phyloP scores from a whole-genome alignment of 2,329 filamentous ascomycete species.

The Pseudonectria buxi region DNA sequence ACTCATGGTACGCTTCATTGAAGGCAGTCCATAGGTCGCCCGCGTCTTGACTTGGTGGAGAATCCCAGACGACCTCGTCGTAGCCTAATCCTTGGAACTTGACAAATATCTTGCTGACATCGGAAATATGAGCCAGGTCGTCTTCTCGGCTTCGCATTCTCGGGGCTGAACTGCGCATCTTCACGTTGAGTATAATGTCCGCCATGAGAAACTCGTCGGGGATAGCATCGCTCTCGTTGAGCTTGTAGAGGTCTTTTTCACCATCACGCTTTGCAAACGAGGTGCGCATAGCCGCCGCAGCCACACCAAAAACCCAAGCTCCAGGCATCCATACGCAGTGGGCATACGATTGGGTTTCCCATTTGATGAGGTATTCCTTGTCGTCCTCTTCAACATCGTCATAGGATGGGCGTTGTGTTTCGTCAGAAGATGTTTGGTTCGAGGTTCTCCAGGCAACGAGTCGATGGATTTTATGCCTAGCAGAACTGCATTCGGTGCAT shows the following conservation, averaged over 20 bases:
- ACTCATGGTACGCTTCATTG: slow-evolving; percentile 76
- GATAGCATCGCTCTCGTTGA: slow-evolving; percentile 70
- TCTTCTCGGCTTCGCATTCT: slow-evolving; percentile 55
- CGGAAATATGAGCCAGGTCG: slow-evolving; percentile 63
- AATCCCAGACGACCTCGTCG: slow-evolving; percentile 86
- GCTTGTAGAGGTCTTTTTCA: slow-evolving; percentile 52
- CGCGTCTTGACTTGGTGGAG: slow-evolving; percentile 61
- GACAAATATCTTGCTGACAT: slow-evolving; percentile 69
- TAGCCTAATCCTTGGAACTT: slow-evolving; percentile 93
- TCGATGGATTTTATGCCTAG: slow-evolving; percentile 61
- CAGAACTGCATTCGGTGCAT: slow-evolving; percentile 69
- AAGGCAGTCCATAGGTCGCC: slow-evolving; percentile 71
- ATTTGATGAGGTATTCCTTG: slow-evolving; percentile 92
- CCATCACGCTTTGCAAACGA: slow-evolving; percentile 68
- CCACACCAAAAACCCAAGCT: slow-evolving; percentile 76
- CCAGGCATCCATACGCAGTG: slow-evolving; percentile 84
- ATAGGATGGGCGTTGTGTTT: slow-evolving; percentile 9
- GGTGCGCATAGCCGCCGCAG: slow-evolving; percentile 55
- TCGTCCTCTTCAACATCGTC: slow-evolving; percentile 53
- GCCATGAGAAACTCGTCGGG: slow-evolving; percentile 79
- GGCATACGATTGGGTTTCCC: slow-evolving; percentile 73
- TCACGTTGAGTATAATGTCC: slow-evolving; percentile 83
- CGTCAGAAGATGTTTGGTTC: slow-evolving; percentile 13
- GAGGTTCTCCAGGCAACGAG: slow-evolving; percentile 83
- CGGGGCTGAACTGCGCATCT: slow-evolving; percentile 42